Evolutionary conservation across 805 yeast genomes (phyloP), one percentile per base, ranked within the genome.

Genomic region (Zygoascus bituminiphila): DNA sequence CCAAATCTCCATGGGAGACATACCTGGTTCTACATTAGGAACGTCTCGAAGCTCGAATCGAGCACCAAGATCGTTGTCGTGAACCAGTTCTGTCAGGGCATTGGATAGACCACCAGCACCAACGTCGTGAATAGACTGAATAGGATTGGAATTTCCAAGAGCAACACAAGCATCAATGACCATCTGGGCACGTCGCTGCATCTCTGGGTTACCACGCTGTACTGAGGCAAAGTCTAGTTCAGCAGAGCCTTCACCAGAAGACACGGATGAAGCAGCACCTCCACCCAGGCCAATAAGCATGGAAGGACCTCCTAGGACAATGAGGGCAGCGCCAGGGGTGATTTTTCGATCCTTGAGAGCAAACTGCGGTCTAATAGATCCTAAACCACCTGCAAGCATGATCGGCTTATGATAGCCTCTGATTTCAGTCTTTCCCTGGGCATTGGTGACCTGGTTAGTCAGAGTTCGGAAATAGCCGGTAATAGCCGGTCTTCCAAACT

Each of bases 1-100:
- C 99, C 99, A 93, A 55, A 93, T 88, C 72, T 93, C 98, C 95
- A 93, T 87, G 48, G 99, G 98, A 4, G 98, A 91, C 97, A 93
- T 88, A 50, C 97, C 95, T 44, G 96, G 95, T 67, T 93, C 99
- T 55, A 88, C 76, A 33, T 88, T 82, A 49, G 95, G 78, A 49
- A 93, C 83, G 48, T 89, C 84, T 69, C 99, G 81, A 56, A 93
- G 75, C 67, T 93, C 96, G 55, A 93, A 93, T 55, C 66, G 75
- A 24, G 96, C 99, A 65, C 99, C 99, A 54, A 93, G 76, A 56
- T 85, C 93, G 65, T 93, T 93, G 66, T 93, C 99, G 63, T 93
- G 97, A 22, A 93, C 98, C 56, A 93, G 76, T 70, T 93, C 99
- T 8, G 99, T 97, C 58, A 93, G 73, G 7, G 98, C 99, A 61